Conservation (phyloP, 768 basidiomycete species). For the Xerocomus spinulosus region DNA sequence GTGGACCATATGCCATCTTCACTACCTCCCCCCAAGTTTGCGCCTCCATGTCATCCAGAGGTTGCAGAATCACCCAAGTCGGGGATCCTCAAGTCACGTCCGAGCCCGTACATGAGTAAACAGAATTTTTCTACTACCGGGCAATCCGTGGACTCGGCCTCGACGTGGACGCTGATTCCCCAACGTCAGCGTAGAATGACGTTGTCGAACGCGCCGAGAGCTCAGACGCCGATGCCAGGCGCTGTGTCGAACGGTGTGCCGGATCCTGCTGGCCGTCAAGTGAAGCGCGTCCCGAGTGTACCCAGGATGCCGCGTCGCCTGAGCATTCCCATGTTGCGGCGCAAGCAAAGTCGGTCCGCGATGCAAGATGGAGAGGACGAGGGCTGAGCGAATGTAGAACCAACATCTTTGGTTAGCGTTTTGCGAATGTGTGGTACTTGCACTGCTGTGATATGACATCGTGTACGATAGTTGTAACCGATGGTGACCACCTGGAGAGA, state of each 20-base stretch:
- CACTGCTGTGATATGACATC: background rate
- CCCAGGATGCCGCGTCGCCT: slow-evolving; percentile 26
- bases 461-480: too few relatives aligned
- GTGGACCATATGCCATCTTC: background rate
- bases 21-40: slow-evolving; percentile 1
- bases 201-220: slow-evolving; percentile 14
- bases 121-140: slow-evolving; percentile 2
- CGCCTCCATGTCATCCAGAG: slow-evolving; percentile 4
- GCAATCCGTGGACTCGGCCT: background rate
- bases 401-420: too few relatives aligned
- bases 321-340: slow-evolving; percentile 28
- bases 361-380: background rate
- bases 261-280: background rate
- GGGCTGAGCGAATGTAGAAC: too few relatives aligned
- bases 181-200: slow-evolving; percentile 20
- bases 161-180: background rate
- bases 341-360: slow-evolving; percentile 21
- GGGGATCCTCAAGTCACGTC: slow-evolving; percentile 14
- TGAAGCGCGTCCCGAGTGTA: slow-evolving; percentile 16
- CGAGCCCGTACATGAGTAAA: slow-evolving; percentile 2
- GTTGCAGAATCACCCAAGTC: slow-evolving; percentile 6
- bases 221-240: background rate
- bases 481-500: too few relatives aligned
- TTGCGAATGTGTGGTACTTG: too few relatives aligned
- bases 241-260: background rate